Evolutionary conservation across 345 rosid species (phyloP).

Genomic region (Bruguiera sexangula): DNA sequence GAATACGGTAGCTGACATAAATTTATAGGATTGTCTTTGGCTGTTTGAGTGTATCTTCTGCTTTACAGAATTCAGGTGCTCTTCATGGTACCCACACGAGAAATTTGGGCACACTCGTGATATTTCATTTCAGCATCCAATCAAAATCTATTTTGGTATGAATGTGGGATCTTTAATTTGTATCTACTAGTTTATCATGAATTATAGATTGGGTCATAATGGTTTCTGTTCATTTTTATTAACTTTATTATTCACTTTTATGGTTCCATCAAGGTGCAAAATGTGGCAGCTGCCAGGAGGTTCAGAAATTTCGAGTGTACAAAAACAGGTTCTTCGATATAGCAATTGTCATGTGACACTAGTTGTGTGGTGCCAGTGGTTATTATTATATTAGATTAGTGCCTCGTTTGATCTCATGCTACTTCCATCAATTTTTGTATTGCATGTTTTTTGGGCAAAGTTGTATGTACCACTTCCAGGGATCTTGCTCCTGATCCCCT

Average conservation of each 20-base stretch:
- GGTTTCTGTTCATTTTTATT: conserved; percentile 8
- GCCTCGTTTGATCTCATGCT: too few species aligned
- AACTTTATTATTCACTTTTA: conserved; percentile 3
- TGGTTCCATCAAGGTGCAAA: conserved; percentile 60
- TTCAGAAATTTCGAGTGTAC: conserved; percentile 75
- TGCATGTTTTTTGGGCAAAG: too few species aligned
- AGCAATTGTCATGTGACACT: too few species aligned
- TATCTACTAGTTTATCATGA: conserved; percentile 7
- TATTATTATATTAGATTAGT: too few species aligned
- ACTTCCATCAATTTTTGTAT: too few species aligned
- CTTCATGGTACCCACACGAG: conserved; percentile 71
- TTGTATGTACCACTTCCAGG: too few species aligned
- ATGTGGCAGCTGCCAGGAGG: conserved; percentile 87
- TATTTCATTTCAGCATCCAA: conserved; percentile 89
- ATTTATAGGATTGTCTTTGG: conserved; percentile 15
- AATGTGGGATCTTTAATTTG: neutral
- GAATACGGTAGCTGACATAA: conserved; percentile 1
- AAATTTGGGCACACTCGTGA: conserved; percentile 73
- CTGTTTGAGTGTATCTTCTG: conserved; percentile 9
- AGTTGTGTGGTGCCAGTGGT: too few species aligned
- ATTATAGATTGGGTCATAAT: neutral
- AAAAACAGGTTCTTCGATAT: conserved; percentile 55
- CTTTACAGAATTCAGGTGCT: conserved; percentile 72
- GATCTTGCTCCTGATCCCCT: too few species aligned
- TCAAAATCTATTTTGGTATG: conserved; percentile 91